Percentiles rank a stretch among this genome's conserved stretches.
Conservation (phyloP, 495 filamentous ascomycete species). For the Aspergillus nidulans region DNA sequence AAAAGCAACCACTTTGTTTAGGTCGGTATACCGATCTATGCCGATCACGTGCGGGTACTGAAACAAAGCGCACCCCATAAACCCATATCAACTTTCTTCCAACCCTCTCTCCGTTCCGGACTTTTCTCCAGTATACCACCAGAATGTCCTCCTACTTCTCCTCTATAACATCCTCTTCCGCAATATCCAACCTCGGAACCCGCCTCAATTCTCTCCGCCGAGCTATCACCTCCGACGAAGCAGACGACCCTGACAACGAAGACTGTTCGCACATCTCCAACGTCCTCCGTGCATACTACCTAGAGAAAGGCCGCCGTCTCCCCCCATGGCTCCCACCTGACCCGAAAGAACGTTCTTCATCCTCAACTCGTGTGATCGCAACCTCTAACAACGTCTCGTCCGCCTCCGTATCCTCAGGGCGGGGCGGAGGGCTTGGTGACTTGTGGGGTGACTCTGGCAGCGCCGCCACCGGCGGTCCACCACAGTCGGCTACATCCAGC, state of each 20-base stretch:
- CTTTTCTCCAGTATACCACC: slow-evolving; percentile 9
- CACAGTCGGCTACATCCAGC: slow-evolving; percentile 48
- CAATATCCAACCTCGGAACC: slow-evolving; percentile 74
- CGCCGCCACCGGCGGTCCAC: slow-evolving; percentile 27
- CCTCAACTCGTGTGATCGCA: slow-evolving; percentile 48
- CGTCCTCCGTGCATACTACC: slow-evolving; percentile 92
- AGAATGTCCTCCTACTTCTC: slow-evolving; percentile 78
- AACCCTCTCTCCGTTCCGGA: not conserved
- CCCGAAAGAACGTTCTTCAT: slow-evolving; percentile 64
- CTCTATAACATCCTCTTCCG: slow-evolving; percentile 55
- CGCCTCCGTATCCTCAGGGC: slow-evolving; percentile 27
- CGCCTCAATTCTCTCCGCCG: slow-evolving; percentile 77
- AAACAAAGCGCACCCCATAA: slow-evolving; percentile 6
- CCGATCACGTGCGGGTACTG: slow-evolving; percentile 16
- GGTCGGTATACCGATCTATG: not conserved
- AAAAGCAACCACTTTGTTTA: not conserved
- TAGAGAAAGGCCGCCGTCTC: slow-evolving; percentile 76
- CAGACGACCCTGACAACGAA: slow-evolving; percentile 72
- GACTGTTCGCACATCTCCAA: slow-evolving; percentile 93
- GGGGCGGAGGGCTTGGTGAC: slow-evolving; percentile 60
- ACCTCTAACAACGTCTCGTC: slow-evolving; percentile 42
- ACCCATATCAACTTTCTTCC: not conserved
- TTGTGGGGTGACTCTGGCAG: slow-evolving; percentile 70
- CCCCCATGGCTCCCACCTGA: slow-evolving; percentile 87
- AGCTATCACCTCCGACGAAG: slow-evolving; percentile 74